A percentile compares a stretch with the other conserved stretches of the same genome.
These are phyloP conservation scores for Nannochloris sp. DNA, from an alignment of 139 green algal genomes.

Conservation along the genomic window DNA sequence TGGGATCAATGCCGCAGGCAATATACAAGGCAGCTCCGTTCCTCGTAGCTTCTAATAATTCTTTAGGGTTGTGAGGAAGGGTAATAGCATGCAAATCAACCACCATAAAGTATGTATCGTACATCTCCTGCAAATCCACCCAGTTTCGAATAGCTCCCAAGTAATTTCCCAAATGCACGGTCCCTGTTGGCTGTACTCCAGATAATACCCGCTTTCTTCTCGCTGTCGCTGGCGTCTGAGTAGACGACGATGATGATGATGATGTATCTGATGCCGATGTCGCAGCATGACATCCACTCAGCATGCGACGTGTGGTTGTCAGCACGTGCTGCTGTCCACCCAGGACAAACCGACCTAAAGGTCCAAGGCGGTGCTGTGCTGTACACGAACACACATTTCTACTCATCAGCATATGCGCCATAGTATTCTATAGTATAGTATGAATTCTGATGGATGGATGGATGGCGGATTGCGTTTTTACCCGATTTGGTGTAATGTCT, in stretches of 20 bases:
- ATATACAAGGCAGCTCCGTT: conserved; percentile 85
- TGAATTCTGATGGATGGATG: too few relatives aligned
- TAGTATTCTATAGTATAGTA: too few relatives aligned
- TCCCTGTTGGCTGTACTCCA: conserved; percentile 94
- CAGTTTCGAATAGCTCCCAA: conserved; percentile 94
- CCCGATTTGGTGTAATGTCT: too few relatives aligned
- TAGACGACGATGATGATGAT: not conserved
- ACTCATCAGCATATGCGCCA: too few relatives aligned
- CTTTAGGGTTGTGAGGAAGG: conserved; percentile 75
- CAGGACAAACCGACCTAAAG: too few relatives aligned
- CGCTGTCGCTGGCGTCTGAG: not conserved
- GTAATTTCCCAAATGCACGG: conserved; percentile 96
- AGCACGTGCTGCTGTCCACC: too few relatives aligned
- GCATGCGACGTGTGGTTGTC: too few relatives aligned
- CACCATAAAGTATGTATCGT: conserved; percentile 92
- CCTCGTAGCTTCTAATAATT: conserved; percentile 63
- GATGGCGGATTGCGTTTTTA: too few relatives aligned
- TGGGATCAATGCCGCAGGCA: conserved; percentile 82
- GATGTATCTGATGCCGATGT: not conserved
- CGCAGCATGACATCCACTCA: not conserved
- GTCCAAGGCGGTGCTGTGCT: too few relatives aligned
- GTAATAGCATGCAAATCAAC: conserved; percentile 97
- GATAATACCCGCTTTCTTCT: conserved; percentile 76
- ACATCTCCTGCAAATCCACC: conserved; percentile 86
- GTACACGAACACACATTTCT: too few relatives aligned